Conservation (phyloP, 768 basidiomycete genomes). For the Termitomyces sp. region DNA sequence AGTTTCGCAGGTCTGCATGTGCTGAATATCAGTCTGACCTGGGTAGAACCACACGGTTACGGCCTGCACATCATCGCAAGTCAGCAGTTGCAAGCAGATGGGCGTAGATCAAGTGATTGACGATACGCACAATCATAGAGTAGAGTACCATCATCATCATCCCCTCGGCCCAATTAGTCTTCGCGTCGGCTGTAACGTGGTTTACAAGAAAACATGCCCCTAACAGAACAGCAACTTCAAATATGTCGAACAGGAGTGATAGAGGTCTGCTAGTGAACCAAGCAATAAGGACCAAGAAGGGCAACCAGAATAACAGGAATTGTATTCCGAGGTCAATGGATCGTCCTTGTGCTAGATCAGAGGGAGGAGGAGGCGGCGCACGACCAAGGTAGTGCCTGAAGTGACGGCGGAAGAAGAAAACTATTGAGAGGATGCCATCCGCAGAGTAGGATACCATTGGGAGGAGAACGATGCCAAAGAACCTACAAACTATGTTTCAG, state of each 20-base stretch:
- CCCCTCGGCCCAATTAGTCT: conserved; percentile 78
- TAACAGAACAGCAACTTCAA: conserved; percentile 61
- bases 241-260: conserved; percentile 62
- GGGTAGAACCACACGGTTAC: conserved; percentile 30
- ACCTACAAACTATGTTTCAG: conserved; percentile 31
- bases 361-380: conserved; percentile 34
- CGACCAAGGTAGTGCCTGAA: conserved; percentile 32
- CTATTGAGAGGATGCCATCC: conserved; percentile 55
- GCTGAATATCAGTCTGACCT: conserved; percentile 24
- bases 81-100: not conserved
- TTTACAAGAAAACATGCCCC: conserved; percentile 74
- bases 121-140: conserved; percentile 45
- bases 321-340: conserved; percentile 76
- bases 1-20: conserved; percentile 20
- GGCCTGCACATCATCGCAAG: conserved; percentile 9
- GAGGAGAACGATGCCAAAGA: conserved; percentile 68
- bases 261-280: conserved; percentile 63
- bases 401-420: conserved; percentile 46
- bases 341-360: conserved; percentile 53
- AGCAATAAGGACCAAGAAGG: conserved; percentile 57
- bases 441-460: conserved; percentile 71
- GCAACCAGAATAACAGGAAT: conserved; percentile 80
- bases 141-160: conserved; percentile 62
- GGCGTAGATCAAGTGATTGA: not conserved
- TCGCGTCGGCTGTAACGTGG: conserved; percentile 69